A percentile compares a stretch with the other conserved stretches of the same genome.
These are phyloP conservation scores for Angomonas ambiguus DNA, from an alignment of 208 protist genomes.

Conservation along the genomic window DNA sequence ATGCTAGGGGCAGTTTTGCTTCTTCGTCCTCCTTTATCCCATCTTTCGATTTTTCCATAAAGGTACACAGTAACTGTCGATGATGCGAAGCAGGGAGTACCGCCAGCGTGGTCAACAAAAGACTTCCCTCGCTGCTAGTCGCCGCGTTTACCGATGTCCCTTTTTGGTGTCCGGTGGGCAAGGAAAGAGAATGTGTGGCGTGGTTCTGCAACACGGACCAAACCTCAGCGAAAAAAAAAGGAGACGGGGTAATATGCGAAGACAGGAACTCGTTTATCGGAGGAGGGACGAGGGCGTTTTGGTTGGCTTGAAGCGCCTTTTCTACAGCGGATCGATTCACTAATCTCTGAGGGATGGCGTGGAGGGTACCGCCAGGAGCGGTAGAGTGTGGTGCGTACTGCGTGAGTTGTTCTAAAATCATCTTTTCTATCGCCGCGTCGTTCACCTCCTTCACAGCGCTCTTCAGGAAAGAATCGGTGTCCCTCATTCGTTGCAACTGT, in stretches of 20 bases:
- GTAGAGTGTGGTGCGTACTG: no score
- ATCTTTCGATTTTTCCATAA: not conserved
- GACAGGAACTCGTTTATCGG: constrained; percentile 2
- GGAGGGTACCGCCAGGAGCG: no score
- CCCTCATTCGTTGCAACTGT: constrained; percentile 24
- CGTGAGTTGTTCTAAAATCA: not conserved
- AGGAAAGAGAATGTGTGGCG: not conserved
- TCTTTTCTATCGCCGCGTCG: not conserved
- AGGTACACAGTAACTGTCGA: not conserved
- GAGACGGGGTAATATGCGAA: not conserved
- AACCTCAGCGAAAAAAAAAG: not conserved
- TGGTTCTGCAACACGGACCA: constrained; percentile 9
- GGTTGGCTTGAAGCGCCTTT: not conserved
- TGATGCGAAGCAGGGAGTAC: not conserved
- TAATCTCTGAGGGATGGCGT: constrained; percentile 7
- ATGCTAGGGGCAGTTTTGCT: not conserved
- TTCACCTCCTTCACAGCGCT: constrained; percentile 27
- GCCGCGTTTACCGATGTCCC: not conserved
- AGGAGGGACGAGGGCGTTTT: not conserved
- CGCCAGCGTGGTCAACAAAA: not conserved
- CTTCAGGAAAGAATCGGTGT: constrained; percentile 30
- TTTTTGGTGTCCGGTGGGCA: no score
- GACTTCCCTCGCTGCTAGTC: not conserved
- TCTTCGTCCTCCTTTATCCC: not conserved
- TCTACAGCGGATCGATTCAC: constrained; percentile 7